Conservation (phyloP, 2,329 filamentous ascomycete genomes). For the Didymella arachidicola region DNA sequence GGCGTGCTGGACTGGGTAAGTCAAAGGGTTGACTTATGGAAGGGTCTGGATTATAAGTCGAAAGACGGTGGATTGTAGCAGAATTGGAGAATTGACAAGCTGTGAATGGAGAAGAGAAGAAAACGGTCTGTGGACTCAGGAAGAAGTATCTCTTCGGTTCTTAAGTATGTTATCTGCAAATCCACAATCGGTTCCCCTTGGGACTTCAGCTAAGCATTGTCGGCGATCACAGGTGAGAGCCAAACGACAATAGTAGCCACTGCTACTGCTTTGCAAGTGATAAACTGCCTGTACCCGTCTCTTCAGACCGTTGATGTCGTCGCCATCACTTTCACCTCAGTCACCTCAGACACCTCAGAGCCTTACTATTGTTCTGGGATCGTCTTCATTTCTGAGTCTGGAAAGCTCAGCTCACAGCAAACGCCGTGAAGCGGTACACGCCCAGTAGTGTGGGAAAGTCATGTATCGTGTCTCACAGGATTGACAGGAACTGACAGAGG, state of each 20-base stretch:
- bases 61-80: background rate
- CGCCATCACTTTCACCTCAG: slow-evolving; percentile 24
- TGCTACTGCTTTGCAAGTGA: slow-evolving; percentile 5
- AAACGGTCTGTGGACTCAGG: background rate
- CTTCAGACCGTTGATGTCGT: slow-evolving; percentile 5
- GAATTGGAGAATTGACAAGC: background rate
- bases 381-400: slow-evolving; percentile 18
- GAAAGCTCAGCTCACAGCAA: slow-evolving; percentile 11
- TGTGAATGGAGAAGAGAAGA: background rate
- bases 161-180: background rate
- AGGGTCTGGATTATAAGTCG: background rate
- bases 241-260: slow-evolving; percentile 11
- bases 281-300: background rate
- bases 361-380: slow-evolving; percentile 36
- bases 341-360: slow-evolving; percentile 4
- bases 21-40: background rate
- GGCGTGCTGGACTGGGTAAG: background rate
- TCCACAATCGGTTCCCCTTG: background rate
- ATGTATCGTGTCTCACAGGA: slow-evolving; percentile 26
- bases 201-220: slow-evolving; percentile 14
- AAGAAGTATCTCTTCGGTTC: background rate
- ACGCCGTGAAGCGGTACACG: slow-evolving; percentile 3
- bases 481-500: slow-evolving; percentile 19
- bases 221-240: slow-evolving; percentile 1
- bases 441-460: slow-evolving; percentile 6